These are phyloP conservation scores for Athelia sp. DNA, from an alignment of 1,284 basidiomycete genomes.

Conservation along the genomic window DNA sequence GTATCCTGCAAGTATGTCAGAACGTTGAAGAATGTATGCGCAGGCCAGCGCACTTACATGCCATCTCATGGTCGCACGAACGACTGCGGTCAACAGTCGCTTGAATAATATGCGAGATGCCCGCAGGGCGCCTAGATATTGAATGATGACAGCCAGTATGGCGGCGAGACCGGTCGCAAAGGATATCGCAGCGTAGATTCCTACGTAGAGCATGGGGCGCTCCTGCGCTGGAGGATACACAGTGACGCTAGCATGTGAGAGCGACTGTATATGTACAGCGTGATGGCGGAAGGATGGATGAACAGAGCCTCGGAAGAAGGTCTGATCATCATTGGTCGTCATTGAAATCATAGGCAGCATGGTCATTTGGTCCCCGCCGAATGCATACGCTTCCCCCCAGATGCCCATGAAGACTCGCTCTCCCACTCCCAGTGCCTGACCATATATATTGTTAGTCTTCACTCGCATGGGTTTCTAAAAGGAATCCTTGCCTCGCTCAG, in stretches of 20 bases:
- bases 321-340: constrained; percentile 17
- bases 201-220: constrained; percentile 46
- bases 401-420: constrained; percentile 54
- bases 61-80: constrained; percentile 51
- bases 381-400: constrained; percentile 43
- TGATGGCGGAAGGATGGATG: constrained; percentile 4
- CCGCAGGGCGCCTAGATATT: constrained; percentile 43
- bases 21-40: not conserved
- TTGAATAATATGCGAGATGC: constrained; percentile 42
- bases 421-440: constrained; percentile 28
- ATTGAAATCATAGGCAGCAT: constrained; percentile 22
- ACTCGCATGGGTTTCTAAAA: not conserved
- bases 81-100: constrained; percentile 36
- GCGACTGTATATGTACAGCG: not conserved
- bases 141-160: constrained; percentile 29
- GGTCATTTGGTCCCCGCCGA: constrained; percentile 10
- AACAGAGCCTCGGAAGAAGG: not conserved
- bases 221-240: constrained; percentile 37
- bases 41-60: constrained; percentile 10
- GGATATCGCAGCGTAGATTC: constrained; percentile 41
- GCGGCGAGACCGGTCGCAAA: constrained; percentile 31
- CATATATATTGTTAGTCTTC: not conserved
- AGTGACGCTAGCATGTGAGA: not conserved
- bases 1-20: constrained; percentile 23
- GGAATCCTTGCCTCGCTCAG: constrained; percentile 20